Evolutionary conservation across 768 basidiomycete species (phyloP).

Genomic region (Naganishia friedmannii): DNA sequence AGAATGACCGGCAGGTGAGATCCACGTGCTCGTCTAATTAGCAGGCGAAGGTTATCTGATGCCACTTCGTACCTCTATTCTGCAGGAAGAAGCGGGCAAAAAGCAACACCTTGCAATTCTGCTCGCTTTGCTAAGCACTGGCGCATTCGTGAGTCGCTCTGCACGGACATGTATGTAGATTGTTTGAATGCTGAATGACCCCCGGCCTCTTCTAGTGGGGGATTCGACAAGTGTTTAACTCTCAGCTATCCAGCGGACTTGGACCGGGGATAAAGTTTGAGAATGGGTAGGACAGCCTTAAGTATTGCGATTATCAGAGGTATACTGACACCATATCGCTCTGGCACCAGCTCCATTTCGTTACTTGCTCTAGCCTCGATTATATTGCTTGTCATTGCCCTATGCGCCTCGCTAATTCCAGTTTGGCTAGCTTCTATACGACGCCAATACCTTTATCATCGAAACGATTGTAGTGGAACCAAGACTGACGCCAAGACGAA

Average conservation of each 20-base stretch:
- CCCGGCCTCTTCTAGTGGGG: neutral
- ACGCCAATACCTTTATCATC: constrained; percentile 11
- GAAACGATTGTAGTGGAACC: neutral
- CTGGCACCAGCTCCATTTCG: neutral
- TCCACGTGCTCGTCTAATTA: too few relatives aligned
- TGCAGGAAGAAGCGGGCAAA: constrained; percentile 8
- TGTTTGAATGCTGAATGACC: neutral
- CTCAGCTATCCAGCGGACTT: neutral
- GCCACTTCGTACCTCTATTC: too few relatives aligned
- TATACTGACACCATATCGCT: neutral
- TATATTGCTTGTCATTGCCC: constrained; percentile 10
- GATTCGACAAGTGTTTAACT: neutral
- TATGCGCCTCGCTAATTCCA: neutral
- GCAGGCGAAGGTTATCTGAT: too few relatives aligned
- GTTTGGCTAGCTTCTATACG: neutral
- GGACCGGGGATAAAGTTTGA: neutral
- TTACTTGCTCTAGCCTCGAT: constrained; percentile 13
- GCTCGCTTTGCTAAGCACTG: constrained; percentile 10
- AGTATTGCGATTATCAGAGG: neutral
- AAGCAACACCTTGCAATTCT: constrained; percentile 7
- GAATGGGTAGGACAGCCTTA: neutral
- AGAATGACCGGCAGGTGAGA: constrained; percentile 15
- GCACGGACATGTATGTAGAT: neutral
- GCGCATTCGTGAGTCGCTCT: constrained; percentile 13
- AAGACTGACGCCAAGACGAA: neutral